phyloP scores from a whole-genome alignment of 192 early-diverging fungal genomes.

The Gigaspora rosea region DNA sequence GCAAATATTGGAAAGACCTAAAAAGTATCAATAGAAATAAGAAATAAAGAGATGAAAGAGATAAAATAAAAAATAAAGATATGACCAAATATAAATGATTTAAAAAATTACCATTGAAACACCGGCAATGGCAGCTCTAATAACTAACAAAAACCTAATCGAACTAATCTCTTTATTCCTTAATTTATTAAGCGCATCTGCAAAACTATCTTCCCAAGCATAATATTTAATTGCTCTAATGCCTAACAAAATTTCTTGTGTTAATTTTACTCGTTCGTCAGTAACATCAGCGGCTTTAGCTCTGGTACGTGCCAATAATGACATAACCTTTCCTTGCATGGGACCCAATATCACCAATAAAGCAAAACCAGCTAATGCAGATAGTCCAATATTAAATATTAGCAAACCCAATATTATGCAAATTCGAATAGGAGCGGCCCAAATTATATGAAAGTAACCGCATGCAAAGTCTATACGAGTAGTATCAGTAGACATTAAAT shows the following conservation, averaged over 20 bases:
- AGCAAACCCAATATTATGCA: conserved; percentile 45
- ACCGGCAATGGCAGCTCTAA: conserved; percentile 56
- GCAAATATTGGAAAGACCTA: conserved; percentile 50
- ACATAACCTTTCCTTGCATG: conserved; percentile 39
- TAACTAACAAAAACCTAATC: conserved; percentile 47
- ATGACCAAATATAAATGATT: no score
- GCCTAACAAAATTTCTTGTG: conserved; percentile 67
- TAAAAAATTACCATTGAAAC: conserved; percentile 52
- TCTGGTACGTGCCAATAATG: conserved; percentile 37
- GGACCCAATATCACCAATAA: conserved; percentile 50
- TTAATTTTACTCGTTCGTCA: conserved; percentile 72
- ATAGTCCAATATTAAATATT: conserved; percentile 56
- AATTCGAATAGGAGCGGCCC: conserved; percentile 49
- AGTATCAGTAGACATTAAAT: conserved; percentile 75
- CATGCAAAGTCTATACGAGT: conserved; percentile 57
- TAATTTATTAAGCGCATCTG: conserved; percentile 57
- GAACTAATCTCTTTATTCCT: conserved; percentile 56
- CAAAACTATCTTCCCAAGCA: conserved; percentile 68
- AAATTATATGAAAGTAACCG: conserved; percentile 50
- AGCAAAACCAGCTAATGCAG: conserved; percentile 63
- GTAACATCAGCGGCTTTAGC: conserved; percentile 56
- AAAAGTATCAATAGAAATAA: no score
- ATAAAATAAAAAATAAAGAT: no score
- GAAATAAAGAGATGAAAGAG: no score
- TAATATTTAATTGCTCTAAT: conserved; percentile 79